phyloP scores from a whole-genome alignment of 768 basidiomycete genomes.

The Tylopilus sp. region DNA sequence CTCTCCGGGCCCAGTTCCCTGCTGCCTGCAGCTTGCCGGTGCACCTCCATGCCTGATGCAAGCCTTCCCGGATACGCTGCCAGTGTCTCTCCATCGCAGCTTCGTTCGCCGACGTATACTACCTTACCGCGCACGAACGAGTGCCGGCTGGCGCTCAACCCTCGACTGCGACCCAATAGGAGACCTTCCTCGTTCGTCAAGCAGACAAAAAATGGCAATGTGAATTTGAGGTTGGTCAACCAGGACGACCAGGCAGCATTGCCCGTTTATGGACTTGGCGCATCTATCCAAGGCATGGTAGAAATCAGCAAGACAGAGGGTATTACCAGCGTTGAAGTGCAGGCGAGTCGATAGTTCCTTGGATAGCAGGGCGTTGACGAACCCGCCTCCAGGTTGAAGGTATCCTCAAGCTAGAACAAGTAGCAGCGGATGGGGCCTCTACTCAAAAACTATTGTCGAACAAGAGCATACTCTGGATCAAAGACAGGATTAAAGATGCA shows the following conservation, averaged over 20 bases:
- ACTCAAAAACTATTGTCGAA: conserved; percentile 50
- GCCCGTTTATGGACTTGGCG: conserved; percentile 57
- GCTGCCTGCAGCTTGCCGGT: conserved; percentile 19
- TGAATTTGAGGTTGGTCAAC: conserved; percentile 47
- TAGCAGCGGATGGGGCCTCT: conserved; percentile 63
- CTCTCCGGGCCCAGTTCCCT: not conserved
- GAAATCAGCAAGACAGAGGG: conserved; percentile 53
- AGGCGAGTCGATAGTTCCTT: conserved; percentile 37
- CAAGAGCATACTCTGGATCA: conserved; percentile 56
- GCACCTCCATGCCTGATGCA: conserved; percentile 48
- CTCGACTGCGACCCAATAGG: conserved; percentile 34
- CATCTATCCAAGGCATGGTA: conserved; percentile 52
- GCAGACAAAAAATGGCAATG: conserved; percentile 51
- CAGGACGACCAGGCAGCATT: conserved; percentile 49
- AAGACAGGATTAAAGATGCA: conserved; percentile 35
- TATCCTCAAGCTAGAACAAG: conserved; percentile 52
- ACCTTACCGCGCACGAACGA: conserved; percentile 53
- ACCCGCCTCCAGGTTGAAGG: conserved; percentile 52
- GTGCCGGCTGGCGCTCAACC: conserved; percentile 47
- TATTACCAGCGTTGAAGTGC: conserved; percentile 59
- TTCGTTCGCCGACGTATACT: conserved; percentile 50
- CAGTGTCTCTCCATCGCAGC: conserved; percentile 32
- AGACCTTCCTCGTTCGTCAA: conserved; percentile 54
- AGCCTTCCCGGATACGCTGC: conserved; percentile 50
- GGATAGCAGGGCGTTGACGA: not conserved